Conservation (phyloP, 2,329 filamentous ascomycete species). For the Venturia pyrina region DNA sequence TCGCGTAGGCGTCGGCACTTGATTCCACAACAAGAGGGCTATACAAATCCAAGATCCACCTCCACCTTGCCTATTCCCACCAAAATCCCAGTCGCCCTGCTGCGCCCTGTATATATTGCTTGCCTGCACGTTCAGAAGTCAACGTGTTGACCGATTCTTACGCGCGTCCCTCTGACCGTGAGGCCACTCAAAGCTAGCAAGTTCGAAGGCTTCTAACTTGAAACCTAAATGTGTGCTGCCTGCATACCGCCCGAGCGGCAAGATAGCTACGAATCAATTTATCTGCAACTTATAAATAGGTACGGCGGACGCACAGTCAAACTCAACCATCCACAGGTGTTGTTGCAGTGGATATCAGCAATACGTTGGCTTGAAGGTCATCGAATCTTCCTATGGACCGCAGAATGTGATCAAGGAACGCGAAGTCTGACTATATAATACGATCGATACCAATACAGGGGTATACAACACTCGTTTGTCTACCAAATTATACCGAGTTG, state of each 20-base stretch:
- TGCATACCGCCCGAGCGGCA: background rate
- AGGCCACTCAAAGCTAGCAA: background rate
- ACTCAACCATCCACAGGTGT: background rate
- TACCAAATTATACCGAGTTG: background rate
- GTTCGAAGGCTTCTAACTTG: background rate
- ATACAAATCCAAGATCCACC: background rate
- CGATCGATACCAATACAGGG: background rate
- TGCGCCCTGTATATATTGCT: slow-evolving; percentile 4
- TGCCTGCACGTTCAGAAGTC: background rate
- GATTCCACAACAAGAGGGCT: background rate
- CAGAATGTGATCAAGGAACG: background rate
- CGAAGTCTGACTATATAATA: background rate
- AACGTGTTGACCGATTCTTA: background rate
- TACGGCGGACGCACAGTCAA: background rate
- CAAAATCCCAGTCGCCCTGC: background rate
- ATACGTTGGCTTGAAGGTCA: no score
- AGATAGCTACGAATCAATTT: background rate
- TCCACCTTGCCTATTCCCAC: background rate
- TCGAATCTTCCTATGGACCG: no score
- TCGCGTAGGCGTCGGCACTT: background rate
- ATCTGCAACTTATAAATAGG: background rate
- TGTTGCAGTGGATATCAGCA: no score
- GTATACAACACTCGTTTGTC: background rate
- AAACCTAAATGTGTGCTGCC: background rate
- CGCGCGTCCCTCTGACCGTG: background rate